phyloP scores from a whole-genome alignment of 2,329 filamentous ascomycete species.

The Monilinia laxa region DNA sequence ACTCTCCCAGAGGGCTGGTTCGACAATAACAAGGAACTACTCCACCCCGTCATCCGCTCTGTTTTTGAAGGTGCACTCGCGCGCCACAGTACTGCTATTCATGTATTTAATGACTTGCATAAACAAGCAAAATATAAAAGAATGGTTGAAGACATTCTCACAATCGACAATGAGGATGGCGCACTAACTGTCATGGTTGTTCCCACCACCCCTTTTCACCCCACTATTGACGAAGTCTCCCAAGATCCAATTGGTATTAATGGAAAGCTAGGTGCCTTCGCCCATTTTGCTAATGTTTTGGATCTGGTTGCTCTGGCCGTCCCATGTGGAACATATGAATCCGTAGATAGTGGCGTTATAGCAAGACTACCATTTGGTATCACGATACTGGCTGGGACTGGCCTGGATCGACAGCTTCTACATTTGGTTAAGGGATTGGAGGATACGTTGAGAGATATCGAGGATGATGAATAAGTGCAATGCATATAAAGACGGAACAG shows the following conservation, averaged over 20 bases:
- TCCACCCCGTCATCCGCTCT: slow-evolving; percentile 51
- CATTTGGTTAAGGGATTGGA: slow-evolving; percentile 38
- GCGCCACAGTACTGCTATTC: slow-evolving; percentile 45
- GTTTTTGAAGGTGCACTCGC: slow-evolving; percentile 46
- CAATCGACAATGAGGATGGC: slow-evolving; percentile 27
- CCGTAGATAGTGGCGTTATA: slow-evolving; percentile 21
- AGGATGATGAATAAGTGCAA: background rate
- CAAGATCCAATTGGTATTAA: slow-evolving; percentile 52
- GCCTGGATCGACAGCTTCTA: slow-evolving; percentile 45
- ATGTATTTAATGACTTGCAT: slow-evolving; percentile 51
- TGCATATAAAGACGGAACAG: background rate
- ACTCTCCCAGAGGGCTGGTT: slow-evolving; percentile 43
- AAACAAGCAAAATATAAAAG: slow-evolving; percentile 47
- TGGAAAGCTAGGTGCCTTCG: slow-evolving; percentile 49
- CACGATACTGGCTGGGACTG: slow-evolving; percentile 45
- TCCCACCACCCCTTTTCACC: slow-evolving; percentile 51
- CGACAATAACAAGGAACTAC: slow-evolving; percentile 48
- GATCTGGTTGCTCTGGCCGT: slow-evolving; percentile 49
- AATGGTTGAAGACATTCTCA: slow-evolving; percentile 44
- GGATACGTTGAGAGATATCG: background rate
- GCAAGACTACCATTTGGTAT: slow-evolving; percentile 46
- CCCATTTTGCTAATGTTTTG: slow-evolving; percentile 56
- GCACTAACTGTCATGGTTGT: slow-evolving; percentile 48
- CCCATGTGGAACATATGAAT: slow-evolving; percentile 34
- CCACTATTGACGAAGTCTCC: slow-evolving; percentile 50